Conservation (phyloP, 2,329 filamentous ascomycete genomes). For the Alternaria hordeiaustralica region DNA sequence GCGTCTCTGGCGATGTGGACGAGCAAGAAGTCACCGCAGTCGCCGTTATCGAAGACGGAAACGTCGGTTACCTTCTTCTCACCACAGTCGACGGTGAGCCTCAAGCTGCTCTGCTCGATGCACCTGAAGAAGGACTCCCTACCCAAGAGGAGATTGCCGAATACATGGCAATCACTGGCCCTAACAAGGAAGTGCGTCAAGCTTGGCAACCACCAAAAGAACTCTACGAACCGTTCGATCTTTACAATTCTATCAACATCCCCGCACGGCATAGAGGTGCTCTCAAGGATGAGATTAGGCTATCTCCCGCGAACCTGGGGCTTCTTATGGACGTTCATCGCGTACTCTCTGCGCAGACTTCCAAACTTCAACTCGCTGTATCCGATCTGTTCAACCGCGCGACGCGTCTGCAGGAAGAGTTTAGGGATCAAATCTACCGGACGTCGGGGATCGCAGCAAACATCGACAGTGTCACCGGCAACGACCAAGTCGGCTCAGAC, state of each 20-base stretch:
- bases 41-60: slow-evolving; percentile 63
- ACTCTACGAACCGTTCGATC: slow-evolving; percentile 64
- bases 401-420: slow-evolving; percentile 70
- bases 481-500: slow-evolving; percentile 54
- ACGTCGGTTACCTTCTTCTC: slow-evolving; percentile 64
- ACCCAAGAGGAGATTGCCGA: slow-evolving; percentile 37
- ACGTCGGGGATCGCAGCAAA: slow-evolving; percentile 69
- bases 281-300: slow-evolving; percentile 70
- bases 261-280: slow-evolving; percentile 67
- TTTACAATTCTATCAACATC: slow-evolving; percentile 65
- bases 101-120: slow-evolving; percentile 60
- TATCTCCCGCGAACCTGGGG: slow-evolving; percentile 73
- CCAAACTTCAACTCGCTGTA: slow-evolving; percentile 71
- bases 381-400: slow-evolving; percentile 76
- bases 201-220: slow-evolving; percentile 68
- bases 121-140: slow-evolving; percentile 47
- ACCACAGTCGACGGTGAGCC: slow-evolving; percentile 57
- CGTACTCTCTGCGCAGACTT: slow-evolving; percentile 72
- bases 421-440: slow-evolving; percentile 70
- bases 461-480: slow-evolving; percentile 70
- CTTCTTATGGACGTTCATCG: slow-evolving; percentile 77
- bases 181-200: slow-evolving; percentile 64
- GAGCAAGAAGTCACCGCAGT: slow-evolving; percentile 52
- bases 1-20: slow-evolving; percentile 19
- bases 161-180: slow-evolving; percentile 25